These are phyloP conservation scores for Exobasidium cylindrosporum DNA, from an alignment of 1,284 basidiomycete genomes.

Conservation along the genomic window DNA sequence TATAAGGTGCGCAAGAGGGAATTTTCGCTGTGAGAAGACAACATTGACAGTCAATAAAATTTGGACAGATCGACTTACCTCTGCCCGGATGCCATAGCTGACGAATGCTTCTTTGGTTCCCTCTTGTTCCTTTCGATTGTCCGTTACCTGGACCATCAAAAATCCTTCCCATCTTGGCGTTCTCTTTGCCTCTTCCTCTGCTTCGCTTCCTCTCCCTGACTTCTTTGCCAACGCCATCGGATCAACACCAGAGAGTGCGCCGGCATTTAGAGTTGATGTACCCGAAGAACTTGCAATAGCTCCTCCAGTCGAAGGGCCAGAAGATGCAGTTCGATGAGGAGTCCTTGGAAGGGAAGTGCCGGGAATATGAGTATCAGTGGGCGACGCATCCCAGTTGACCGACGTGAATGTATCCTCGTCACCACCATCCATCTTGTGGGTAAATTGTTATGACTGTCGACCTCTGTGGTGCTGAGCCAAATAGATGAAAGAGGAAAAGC, in stretches of 20 bases:
- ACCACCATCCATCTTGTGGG: background rate
- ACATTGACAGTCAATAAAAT: background rate
- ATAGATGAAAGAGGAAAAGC: no score
- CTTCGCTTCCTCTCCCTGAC: slow-evolving; percentile 6
- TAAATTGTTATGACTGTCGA: no score
- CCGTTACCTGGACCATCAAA: slow-evolving; percentile 69
- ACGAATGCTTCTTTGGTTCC: slow-evolving; percentile 89
- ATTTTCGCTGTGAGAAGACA: background rate
- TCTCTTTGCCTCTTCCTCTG: slow-evolving; percentile 6
- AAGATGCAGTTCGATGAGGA: slow-evolving; percentile 17
- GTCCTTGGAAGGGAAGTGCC: slow-evolving; percentile 18
- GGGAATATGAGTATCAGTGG: slow-evolving; percentile 14
- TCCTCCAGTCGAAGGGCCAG: background rate
- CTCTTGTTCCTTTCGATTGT: slow-evolving; percentile 90
- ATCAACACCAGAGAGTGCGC: slow-evolving; percentile 20
- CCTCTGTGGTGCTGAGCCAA: no score
- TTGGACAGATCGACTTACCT: slow-evolving; percentile 61
- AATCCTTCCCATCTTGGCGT: slow-evolving; percentile 38
- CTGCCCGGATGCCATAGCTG: slow-evolving; percentile 84
- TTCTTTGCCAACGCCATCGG: slow-evolving; percentile 12
- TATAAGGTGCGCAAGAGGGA: slow-evolving; percentile 51
- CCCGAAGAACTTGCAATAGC: slow-evolving; percentile 2
- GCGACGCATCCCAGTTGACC: slow-evolving; percentile 38
- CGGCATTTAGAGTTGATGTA: slow-evolving; percentile 19
- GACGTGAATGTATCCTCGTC: slow-evolving; percentile 48